A percentile compares a stretch with the other conserved stretches of the same genome.
Evolutionary conservation across 768 basidiomycete species (phyloP).

Genomic region (Pleurotus salmoneostramineus): DNA sequence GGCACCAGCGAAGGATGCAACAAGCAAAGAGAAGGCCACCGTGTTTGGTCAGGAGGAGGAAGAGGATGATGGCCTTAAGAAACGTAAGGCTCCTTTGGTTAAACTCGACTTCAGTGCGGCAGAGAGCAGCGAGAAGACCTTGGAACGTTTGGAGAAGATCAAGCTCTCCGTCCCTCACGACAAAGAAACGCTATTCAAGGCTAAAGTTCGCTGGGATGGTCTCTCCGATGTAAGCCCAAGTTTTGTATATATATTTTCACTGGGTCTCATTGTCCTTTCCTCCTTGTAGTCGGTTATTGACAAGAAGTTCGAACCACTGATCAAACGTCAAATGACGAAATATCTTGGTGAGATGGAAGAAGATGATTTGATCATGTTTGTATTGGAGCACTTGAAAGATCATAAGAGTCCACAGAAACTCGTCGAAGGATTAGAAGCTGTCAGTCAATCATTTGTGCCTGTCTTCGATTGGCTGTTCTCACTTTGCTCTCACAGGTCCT

Average conservation of each 20-base stretch:
- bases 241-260: constrained; percentile 5
- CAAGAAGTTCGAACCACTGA: constrained; percentile 80
- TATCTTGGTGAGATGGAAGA: constrained; percentile 92
- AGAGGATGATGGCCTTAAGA: constrained; percentile 81
- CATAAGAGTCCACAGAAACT: constrained; percentile 83
- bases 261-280: neutral
- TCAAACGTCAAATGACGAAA: constrained; percentile 79
- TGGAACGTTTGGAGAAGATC: constrained; percentile 78
- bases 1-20: constrained; percentile 34
- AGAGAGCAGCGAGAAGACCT: constrained; percentile 73
- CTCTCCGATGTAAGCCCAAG: constrained; percentile 68
- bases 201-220: constrained; percentile 90
- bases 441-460: constrained; percentile 38
- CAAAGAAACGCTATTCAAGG: constrained; percentile 75
- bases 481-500: constrained; percentile 57
- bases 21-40: constrained; percentile 48
- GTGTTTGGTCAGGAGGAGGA: constrained; percentile 83
- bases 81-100: constrained; percentile 82
- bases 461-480: neutral
- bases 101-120: constrained; percentile 88
- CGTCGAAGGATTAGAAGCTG: constrained; percentile 87
- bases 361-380: constrained; percentile 92
- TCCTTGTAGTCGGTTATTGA: constrained; percentile 85
- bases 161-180: constrained; percentile 71
- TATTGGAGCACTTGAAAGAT: constrained; percentile 88